These are phyloP conservation scores for Didymella glomerata DNA, from an alignment of 2,329 filamentous ascomycete species.

Conservation along the genomic window DNA sequence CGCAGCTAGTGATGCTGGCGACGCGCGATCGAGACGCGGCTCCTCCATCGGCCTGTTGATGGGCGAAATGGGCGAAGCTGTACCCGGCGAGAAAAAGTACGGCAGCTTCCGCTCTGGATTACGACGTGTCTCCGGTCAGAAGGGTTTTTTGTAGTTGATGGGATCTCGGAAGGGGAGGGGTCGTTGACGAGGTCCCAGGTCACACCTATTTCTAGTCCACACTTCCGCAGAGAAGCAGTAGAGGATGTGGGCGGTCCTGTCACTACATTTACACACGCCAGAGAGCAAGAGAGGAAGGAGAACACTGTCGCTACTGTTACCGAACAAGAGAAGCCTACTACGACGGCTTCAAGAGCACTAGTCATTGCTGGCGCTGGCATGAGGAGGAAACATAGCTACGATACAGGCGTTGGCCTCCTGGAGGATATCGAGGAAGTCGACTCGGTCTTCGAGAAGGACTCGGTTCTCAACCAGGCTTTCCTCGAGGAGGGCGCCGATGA, in stretches of 20 bases:
- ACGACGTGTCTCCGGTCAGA: constrained; percentile 56
- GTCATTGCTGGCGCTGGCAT: constrained; percentile 18
- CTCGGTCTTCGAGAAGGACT: constrained; percentile 19
- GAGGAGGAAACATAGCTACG: constrained; percentile 21
- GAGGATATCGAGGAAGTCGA: constrained; percentile 19
- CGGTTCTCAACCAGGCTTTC: constrained; percentile 28
- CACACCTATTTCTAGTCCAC: constrained; percentile 31
- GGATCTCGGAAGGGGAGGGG: constrained; percentile 43
- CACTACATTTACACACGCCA: constrained; percentile 10
- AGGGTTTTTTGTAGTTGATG: constrained; percentile 60
- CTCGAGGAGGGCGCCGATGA: constrained; percentile 18
- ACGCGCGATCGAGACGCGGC: constrained; percentile 54
- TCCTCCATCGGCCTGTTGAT: constrained; percentile 53
- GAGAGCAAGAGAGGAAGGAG: constrained; percentile 12
- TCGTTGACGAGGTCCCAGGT: constrained; percentile 43
- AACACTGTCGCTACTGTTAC: constrained; percentile 15
- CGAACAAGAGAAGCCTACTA: constrained; percentile 1
- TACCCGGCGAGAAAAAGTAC: constrained; percentile 45
- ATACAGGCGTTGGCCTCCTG: constrained; percentile 10
- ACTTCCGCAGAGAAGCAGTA: constrained; percentile 43
- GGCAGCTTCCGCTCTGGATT: constrained; percentile 44
- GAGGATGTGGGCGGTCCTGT: constrained; percentile 29
- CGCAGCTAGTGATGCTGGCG: constrained; percentile 54
- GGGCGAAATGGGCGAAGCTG: constrained; percentile 46
- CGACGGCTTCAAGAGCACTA: constrained; percentile 7